phyloP scores from a whole-genome alignment of 441 rosid species.

The Pelargonium citronellum region DNA sequence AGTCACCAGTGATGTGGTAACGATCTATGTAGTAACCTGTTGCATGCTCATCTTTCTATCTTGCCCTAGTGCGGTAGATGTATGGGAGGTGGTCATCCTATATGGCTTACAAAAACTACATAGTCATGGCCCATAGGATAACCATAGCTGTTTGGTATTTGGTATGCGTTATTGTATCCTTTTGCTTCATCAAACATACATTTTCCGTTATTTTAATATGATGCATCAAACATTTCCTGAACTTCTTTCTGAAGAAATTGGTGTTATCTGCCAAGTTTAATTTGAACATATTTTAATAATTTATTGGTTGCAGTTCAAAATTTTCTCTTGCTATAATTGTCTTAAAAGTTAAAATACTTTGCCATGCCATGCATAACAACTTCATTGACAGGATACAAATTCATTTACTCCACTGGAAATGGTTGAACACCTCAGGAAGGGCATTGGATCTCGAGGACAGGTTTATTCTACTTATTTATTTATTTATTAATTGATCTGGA shows the following conservation, averaged over 20 bases:
- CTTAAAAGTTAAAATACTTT: background rate
- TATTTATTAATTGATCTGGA: background rate
- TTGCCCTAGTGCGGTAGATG: background rate
- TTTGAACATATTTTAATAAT: background rate
- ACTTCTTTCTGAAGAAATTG: no score
- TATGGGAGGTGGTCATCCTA: background rate
- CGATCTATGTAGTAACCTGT: background rate
- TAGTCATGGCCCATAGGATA: no score
- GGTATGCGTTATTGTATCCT: background rate
- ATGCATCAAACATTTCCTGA: no score
- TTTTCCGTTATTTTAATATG: no score
- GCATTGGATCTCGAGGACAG: constrained; percentile 75
- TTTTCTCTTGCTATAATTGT: background rate
- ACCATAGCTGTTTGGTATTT: no score
- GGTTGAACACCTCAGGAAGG: constrained; percentile 76
- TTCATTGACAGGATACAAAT: constrained; percentile 49
- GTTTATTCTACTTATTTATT: constrained; percentile 32
- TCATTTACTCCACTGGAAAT: constrained; percentile 61
- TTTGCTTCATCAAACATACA: background rate
- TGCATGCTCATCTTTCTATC: background rate
- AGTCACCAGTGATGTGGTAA: no score
- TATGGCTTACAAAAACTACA: background rate
- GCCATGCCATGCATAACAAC: constrained; percentile 11
- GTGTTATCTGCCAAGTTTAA: background rate
- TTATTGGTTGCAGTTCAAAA: no score